Percentiles rank a stretch among this genome's conserved stretches.
Conservation (phyloP, 2,329 filamentous ascomycete species). For the Taxawa tesnikishii region DNA sequence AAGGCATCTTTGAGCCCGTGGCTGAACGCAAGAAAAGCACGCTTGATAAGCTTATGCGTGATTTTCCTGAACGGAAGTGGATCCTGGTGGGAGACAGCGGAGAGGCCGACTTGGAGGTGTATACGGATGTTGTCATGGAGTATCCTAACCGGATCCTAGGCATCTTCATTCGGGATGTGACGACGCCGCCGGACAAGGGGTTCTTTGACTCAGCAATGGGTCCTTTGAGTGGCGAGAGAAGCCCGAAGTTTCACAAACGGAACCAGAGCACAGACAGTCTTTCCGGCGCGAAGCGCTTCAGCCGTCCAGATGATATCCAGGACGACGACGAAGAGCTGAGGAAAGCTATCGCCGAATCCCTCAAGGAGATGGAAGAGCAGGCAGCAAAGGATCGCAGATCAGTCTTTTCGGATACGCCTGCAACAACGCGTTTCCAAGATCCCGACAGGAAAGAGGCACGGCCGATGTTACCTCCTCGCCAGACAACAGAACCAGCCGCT, state of each 20-base stretch:
- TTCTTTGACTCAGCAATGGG: constrained; percentile 63
- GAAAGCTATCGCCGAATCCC: constrained; percentile 34
- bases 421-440: constrained; percentile 3
- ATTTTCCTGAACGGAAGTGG: constrained; percentile 84
- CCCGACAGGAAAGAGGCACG: constrained; percentile 11
- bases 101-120: constrained; percentile 92
- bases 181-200: constrained; percentile 56
- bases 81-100: constrained; percentile 91
- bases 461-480: constrained; percentile 25
- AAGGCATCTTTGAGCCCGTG: constrained; percentile 95
- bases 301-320: constrained; percentile 20
- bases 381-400: constrained; percentile 7
- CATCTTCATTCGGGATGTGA: constrained; percentile 92
- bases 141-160: constrained; percentile 74
- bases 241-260: constrained; percentile 8
- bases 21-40: constrained; percentile 88
- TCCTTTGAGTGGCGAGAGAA: constrained; percentile 17
- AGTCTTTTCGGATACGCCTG: constrained; percentile 2
- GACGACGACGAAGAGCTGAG: constrained; percentile 35
- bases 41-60: constrained; percentile 69
- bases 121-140: constrained; percentile 79
- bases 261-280: constrained; percentile 18
- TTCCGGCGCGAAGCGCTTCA: constrained; percentile 17
- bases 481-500: constrained; percentile 13
- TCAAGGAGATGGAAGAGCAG: constrained; percentile 30